Base-by-base conservation (phyloP, 2,329 filamentous ascomycete species). In the Akanthomyces muscarius region DNA sequence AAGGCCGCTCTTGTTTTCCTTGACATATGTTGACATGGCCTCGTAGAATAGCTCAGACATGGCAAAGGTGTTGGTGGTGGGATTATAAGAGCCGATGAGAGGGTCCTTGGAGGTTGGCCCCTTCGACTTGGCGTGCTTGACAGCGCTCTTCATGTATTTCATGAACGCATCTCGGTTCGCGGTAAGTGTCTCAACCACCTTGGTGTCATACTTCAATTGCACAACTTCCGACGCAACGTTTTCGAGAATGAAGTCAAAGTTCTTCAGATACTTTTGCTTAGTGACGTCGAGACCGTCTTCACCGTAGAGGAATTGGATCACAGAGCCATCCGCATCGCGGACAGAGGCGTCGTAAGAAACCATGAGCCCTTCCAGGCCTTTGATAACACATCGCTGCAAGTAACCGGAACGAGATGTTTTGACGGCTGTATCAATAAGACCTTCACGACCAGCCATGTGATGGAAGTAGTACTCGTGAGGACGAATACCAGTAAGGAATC, bases 391-490 rank as follows among this genome's bases (percentile, higher is more conserved):
- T 73, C 96, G 85, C 74, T 99, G 95, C 58, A 99, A 81, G 73
- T 99, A 99, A 65, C 95, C 96, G 33, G 95, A 98, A 72, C 95
- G 89, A 11, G 94, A 96, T 1, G 95, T 99, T 79, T 99, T 99
- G 75, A 99, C 95, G 67, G 95, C 95, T 23, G 95, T 99, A 83
- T 99, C 95, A 73, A 99, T 99, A 68, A 99, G 81, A 81, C 95
- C 95, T 83, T 99, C 96, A 78, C 95, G 87, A 70, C 96, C 96
- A 72, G 94, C 95, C 96, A 99, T 99, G 76, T 96, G 92, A 84
- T 99, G 95, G 81, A 99, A 99, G 75, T 94, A 99, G 76, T 97
- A 99, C 74, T 99, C 96, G 72, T 99, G 95, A 5, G 95, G 95
- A 61, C 94, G 88, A 65, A 99, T 95, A 65, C 95, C 95, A 28